A percentile compares a stretch with the other conserved stretches of the same genome.
These are phyloP conservation scores for Ascochyta fabae DNA, from an alignment of 2,329 filamentous ascomycete species.

Conservation along the genomic window DNA sequence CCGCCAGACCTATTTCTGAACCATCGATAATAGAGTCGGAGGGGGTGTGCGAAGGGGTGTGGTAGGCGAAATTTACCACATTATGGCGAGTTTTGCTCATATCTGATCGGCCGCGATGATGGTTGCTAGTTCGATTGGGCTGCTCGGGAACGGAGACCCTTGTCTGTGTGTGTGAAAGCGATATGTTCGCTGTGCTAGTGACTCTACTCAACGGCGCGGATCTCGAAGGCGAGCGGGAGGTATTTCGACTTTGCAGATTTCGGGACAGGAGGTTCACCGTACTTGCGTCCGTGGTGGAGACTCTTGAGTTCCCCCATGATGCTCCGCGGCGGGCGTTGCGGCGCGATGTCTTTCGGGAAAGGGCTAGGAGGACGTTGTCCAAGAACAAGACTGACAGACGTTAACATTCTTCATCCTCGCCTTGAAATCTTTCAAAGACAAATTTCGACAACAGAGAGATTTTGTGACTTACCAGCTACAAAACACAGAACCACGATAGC, in stretches of 20 bases:
- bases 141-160: neutral
- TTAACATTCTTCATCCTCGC: neutral
- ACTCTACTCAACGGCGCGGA: conserved; percentile 8
- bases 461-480: conserved; percentile 16
- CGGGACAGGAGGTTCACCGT: conserved; percentile 3
- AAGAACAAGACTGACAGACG: conserved; percentile 18
- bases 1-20: conserved; percentile 1
- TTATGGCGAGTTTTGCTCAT: neutral
- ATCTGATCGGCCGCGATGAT: neutral
- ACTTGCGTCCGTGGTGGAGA: conserved; percentile 4
- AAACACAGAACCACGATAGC: conserved; percentile 31
- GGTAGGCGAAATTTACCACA: conserved; percentile 2
- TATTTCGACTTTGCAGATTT: neutral
- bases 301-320: conserved; percentile 15
- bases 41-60: neutral
- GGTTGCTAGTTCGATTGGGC: neutral
- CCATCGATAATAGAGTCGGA: neutral
- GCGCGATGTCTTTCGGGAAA: conserved; percentile 18
- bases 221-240: conserved; percentile 4
- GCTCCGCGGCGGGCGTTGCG: conserved; percentile 12
- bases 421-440: neutral
- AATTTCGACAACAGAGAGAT: neutral
- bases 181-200: neutral
- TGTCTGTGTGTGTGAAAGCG: conserved; percentile 1
- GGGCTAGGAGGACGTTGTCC: conserved; percentile 22